Percentiles rank a stretch among this genome's conserved stretches.
Evolutionary conservation across 345 rosid species (phyloP).

Genomic region (Linum lewisii): DNA sequence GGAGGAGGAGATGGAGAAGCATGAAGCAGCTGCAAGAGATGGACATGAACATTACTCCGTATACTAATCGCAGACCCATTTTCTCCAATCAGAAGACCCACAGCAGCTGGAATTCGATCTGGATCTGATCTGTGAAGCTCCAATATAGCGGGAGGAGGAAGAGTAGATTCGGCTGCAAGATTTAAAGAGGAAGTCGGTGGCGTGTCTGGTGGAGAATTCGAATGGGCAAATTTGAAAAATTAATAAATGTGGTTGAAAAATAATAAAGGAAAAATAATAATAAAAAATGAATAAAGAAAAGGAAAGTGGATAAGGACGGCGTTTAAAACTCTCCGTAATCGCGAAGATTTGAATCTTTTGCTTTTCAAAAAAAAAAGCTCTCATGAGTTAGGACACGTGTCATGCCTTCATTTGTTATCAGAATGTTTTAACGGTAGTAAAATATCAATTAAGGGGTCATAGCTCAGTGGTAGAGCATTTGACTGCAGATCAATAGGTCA

Average conservation of each 20-base stretch:
- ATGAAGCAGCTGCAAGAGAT: slow-evolving; percentile 52
- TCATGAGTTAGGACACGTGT: no score
- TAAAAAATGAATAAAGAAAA: background rate
- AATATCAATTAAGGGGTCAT: slow-evolving; percentile 29
- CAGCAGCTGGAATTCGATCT: background rate
- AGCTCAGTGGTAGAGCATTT: slow-evolving; percentile 90
- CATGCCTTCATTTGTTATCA: no score
- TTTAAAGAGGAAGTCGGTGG: background rate
- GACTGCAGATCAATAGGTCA: slow-evolving; percentile 84
- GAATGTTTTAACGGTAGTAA: no score
- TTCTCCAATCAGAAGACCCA: no score
- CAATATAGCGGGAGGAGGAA: background rate
- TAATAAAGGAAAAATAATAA: no score
- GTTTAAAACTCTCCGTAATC: background rate
- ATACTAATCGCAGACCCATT: slow-evolving; percentile 34
- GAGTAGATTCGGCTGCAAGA: background rate
- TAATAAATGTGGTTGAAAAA: no score
- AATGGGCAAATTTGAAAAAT: background rate
- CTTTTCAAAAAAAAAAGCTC: background rate
- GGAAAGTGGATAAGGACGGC: background rate
- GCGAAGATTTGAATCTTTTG: background rate
- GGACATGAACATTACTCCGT: slow-evolving; percentile 35
- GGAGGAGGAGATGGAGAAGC: slow-evolving; percentile 46
- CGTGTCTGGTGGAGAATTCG: background rate
- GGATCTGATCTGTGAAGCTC: background rate